phyloP scores from a whole-genome alignment of 306 rosid genomes.

The Trifolium repens region DNA sequence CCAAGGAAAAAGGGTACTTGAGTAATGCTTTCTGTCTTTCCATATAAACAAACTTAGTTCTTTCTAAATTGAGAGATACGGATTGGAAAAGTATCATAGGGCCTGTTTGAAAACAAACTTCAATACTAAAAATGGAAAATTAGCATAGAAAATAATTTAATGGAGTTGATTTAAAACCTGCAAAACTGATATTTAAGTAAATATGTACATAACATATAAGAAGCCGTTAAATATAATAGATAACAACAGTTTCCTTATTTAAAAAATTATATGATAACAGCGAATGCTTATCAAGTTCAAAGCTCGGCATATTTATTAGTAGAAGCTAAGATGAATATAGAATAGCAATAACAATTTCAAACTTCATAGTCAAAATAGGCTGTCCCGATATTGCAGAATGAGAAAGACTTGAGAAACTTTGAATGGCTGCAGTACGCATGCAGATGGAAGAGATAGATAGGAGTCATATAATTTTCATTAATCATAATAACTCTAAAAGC shows the following conservation, averaged over 20 bases:
- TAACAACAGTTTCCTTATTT: slow-evolving; percentile 21
- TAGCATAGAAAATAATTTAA: neutral
- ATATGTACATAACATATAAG: slow-evolving; percentile 14
- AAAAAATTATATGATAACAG: slow-evolving; percentile 10
- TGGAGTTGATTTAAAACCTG: slow-evolving; percentile 5
- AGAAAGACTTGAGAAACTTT: neutral
- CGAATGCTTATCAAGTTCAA: neutral
- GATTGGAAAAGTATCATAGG: neutral
- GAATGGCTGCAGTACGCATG: neutral
- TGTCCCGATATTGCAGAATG: slow-evolving; percentile 10
- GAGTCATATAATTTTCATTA: neutral
- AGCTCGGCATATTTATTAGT: too few species aligned
- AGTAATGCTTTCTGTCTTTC: slow-evolving; percentile 2
- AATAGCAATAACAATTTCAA: slow-evolving; percentile 3
- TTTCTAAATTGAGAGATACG: slow-evolving; percentile 4
- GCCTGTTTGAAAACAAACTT: slow-evolving; percentile 9
- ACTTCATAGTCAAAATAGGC: neutral
- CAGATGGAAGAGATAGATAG: neutral
- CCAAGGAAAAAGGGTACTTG: neutral
- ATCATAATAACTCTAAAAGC: slow-evolving; percentile 19
- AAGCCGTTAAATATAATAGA: slow-evolving; percentile 16
- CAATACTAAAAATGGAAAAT: slow-evolving; percentile 27
- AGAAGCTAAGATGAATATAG: slow-evolving; percentile 22
- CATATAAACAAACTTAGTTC: slow-evolving; percentile 12
- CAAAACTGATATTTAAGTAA: slow-evolving; percentile 28